phyloP scores from a whole-genome alignment of 2,329 filamentous ascomycete species.

The Chaetomiaceae sp. region DNA sequence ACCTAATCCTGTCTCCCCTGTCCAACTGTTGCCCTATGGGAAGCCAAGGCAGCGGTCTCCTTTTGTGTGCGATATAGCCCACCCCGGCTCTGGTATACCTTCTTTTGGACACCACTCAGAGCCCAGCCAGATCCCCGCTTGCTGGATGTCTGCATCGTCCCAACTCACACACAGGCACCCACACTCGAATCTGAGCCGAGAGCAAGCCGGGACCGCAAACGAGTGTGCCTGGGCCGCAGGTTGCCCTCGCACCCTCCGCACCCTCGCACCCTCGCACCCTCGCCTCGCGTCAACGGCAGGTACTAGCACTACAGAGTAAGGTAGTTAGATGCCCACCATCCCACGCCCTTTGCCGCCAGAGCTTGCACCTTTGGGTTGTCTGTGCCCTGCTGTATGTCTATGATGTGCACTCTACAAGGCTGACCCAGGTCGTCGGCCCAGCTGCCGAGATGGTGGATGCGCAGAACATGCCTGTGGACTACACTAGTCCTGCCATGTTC shows the following conservation, averaged over 20 bases:
- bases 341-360: not conserved
- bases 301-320: not conserved
- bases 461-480: no score
- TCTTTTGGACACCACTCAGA: constrained; percentile 23
- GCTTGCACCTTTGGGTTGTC: not conserved
- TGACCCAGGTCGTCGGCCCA: not conserved
- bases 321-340: no score
- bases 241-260: not conserved
- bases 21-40: constrained; percentile 23
- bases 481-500: constrained; percentile 4
- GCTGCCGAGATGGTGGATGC: no score
- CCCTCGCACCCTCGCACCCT: not conserved
- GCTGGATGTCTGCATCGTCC: constrained; percentile 20
- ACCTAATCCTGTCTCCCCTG: constrained; percentile 22
- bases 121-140: constrained; percentile 19
- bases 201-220: no score
- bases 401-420: not conserved
- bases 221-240: not conserved
- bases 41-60: constrained; percentile 24
- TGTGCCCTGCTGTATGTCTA: not conserved
- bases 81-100: constrained; percentile 26
- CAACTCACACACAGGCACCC: constrained; percentile 16
- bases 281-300: not conserved
- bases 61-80: constrained; percentile 26
- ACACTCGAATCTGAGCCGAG: no score